These are phyloP conservation scores for Colletotrichum tabaci DNA, from an alignment of 2,329 filamentous ascomycete genomes.

Conservation along the genomic window DNA sequence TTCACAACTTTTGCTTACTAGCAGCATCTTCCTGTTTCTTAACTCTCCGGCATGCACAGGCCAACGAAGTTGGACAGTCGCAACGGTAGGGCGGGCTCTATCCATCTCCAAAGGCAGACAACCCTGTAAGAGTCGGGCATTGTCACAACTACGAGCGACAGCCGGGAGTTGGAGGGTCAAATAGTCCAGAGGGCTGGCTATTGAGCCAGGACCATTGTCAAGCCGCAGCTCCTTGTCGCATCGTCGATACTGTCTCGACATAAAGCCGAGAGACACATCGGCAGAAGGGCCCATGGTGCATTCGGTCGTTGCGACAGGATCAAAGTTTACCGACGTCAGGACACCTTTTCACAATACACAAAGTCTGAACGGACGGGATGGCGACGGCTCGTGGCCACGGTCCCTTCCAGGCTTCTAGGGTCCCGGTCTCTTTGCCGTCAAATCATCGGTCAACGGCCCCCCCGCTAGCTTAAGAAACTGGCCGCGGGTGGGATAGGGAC, in stretches of 20 bases:
- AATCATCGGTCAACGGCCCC: constrained; percentile 23
- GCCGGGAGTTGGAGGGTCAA: not conserved
- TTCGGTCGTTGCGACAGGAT: constrained; percentile 23
- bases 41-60: constrained; percentile 21
- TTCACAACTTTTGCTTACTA: no score
- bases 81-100: constrained; percentile 16
- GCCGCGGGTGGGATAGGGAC: not conserved
- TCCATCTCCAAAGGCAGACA: not conserved
- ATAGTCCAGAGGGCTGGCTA: constrained; percentile 4
- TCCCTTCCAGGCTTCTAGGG: not conserved
- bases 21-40: not conserved
- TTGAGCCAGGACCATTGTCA: constrained; percentile 29
- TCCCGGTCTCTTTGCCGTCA: constrained; percentile 1
- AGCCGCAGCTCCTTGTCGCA: constrained; percentile 36
- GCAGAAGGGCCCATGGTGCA: constrained; percentile 16
- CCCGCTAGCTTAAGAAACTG: constrained; percentile 2
- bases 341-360: not conserved
- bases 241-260: constrained; percentile 27
- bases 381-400: not conserved
- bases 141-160: constrained; percentile 19
- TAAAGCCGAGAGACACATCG: constrained; percentile 21
- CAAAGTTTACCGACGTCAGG: constrained; percentile 19
- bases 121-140: constrained; percentile 4
- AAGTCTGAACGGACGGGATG: not conserved
- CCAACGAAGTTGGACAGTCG: constrained; percentile 15